Evolutionary conservation across 2,329 filamentous ascomycete genomes (phyloP).

Genomic region (Trichoderma cornu-damae): DNA sequence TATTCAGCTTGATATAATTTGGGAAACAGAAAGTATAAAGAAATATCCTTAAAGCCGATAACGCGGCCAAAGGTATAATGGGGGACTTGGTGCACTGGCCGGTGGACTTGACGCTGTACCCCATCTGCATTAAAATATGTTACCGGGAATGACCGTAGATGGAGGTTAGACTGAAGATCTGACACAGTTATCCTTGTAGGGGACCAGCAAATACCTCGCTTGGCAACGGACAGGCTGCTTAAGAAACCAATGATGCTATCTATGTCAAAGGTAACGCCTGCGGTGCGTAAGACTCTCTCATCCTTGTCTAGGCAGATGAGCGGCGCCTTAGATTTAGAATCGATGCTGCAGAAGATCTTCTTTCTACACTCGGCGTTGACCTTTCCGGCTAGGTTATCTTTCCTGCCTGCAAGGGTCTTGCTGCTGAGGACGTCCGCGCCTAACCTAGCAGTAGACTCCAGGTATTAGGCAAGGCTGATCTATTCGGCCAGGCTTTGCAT

Average conservation of each 20-base stretch:
- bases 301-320: not conserved
- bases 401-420: not conserved
- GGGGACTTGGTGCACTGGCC: too few species aligned
- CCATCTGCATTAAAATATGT: too few species aligned
- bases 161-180: not conserved
- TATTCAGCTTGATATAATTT: not conserved
- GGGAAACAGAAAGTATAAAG: not conserved
- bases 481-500: not conserved
- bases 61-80: not conserved
- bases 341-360: not conserved
- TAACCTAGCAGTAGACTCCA: not conserved
- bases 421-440: not conserved
- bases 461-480: not conserved
- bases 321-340: not conserved
- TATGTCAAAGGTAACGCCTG: not conserved
- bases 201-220: not conserved
- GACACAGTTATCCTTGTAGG: not conserved
- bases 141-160: not conserved
- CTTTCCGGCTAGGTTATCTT: not conserved
- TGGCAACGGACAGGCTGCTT: too few species aligned
- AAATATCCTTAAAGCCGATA: not conserved
- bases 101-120: too few species aligned
- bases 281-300: not conserved
- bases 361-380: not conserved
- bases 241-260: not conserved